Base-by-base conservation (phyloP, 805 yeast genomes). In the Cyberlindnera mississippiensis region DNA sequence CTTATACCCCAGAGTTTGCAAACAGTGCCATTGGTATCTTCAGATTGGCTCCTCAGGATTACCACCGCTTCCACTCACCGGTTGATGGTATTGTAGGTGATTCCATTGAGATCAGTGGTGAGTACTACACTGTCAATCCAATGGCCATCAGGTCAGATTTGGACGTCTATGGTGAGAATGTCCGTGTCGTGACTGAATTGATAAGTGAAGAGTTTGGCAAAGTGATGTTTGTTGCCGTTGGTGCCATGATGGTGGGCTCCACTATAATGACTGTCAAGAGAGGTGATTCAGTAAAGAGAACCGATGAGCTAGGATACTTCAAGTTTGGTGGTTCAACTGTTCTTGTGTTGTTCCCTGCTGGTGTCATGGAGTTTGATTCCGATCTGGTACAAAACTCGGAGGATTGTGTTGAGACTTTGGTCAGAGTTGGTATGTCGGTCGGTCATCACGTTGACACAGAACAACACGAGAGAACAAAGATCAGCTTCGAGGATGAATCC, bases 201-300 rank as follows among this genome's bases (percentile, higher is more conserved):
- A 77, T 84, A 24, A 78, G 96, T 1, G 69, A 73, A 26, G 67
- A 74, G n/a, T 90, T 87, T 60, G 97, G 97, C 0, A 71, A 75
- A 0, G 84, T 91, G 15, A 67, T 85, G 47, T 72, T 86, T 64
- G 76, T 88, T 17, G 80, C 93, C 6, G 87, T 91, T 4, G 99
- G 99, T 28, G 99, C 99, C 0, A 91, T 93, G 98, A 89, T 91
- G 97, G 99, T 91, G 3, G 98, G 98, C 0, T 83, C 96, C 2
- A 89, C 83, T 2, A 74, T 88, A 0, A 61, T 91, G 22, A 81
- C 91, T 0, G 82, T 80, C 13, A 59, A 73, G 39, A 75, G 72
- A 35, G 88, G 87, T 2, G 78, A 78, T 33, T 29, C 40, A 0
- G 70, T 91, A 4, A 53, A 63, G 8, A 71, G 90, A 35, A 85